Evolutionary conservation across 805 yeast genomes (phyloP).

Genomic region (Saccharomycopsis vini): DNA sequence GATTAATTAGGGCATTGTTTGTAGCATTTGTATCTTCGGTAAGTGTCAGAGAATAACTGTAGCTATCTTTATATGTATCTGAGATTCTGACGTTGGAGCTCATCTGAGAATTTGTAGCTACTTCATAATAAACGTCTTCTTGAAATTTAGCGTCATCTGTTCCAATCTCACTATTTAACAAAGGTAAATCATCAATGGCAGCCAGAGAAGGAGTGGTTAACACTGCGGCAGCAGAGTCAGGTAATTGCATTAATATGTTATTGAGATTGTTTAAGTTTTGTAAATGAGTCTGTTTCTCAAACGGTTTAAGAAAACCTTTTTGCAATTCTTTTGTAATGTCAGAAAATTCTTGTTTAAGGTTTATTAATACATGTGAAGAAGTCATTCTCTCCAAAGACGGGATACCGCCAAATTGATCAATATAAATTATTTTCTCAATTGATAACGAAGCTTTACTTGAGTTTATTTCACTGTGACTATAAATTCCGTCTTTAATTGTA

Average conservation of each 20-base stretch:
- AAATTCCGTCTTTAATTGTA: conserved; percentile 24
- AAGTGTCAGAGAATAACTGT: conserved; percentile 5
- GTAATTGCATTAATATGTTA: conserved; percentile 39
- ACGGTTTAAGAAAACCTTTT: conserved; percentile 44
- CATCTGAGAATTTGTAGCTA: neutral
- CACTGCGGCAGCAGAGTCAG: conserved; percentile 63
- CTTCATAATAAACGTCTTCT: neutral
- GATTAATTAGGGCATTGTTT: conserved; percentile 23
- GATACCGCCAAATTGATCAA: conserved; percentile 83
- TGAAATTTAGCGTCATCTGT: neutral
- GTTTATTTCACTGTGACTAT: conserved; percentile 14
- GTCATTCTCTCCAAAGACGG: conserved; percentile 78
- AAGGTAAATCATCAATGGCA: conserved; percentile 26
- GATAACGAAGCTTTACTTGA: conserved; percentile 28
- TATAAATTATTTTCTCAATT: conserved; percentile 72
- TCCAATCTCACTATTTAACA: conserved; percentile 8
- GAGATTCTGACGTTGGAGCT: conserved; percentile 1
- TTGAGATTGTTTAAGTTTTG: conserved; percentile 61
- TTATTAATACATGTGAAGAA: conserved; percentile 80
- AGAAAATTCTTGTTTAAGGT: conserved; percentile 71
- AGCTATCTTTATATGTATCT: conserved; percentile 15
- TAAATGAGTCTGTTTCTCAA: conserved; percentile 46
- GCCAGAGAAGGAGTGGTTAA: conserved; percentile 81
- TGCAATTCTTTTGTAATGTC: conserved; percentile 56
- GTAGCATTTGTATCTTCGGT: neutral